phyloP scores from a whole-genome alignment of 768 basidiomycete species.

The Naematelia encephala region DNA sequence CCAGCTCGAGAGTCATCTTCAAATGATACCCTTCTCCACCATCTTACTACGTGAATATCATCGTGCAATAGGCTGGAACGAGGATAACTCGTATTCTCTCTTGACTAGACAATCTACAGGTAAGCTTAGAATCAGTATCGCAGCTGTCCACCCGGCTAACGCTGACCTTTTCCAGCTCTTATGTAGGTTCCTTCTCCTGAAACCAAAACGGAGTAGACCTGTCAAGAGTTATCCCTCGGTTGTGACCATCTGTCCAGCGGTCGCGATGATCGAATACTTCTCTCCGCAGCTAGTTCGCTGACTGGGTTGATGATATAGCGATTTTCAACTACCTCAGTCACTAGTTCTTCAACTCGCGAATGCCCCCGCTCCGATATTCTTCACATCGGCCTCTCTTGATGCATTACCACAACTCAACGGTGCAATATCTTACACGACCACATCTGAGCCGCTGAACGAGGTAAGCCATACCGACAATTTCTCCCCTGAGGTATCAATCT shows the following conservation, averaged over 20 bases:
- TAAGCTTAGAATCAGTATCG: conserved; percentile 53
- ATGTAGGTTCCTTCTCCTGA: background rate
- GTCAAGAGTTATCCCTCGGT: too few relatives aligned
- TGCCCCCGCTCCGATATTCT: conserved; percentile 81
- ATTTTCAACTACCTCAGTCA: conserved; percentile 86
- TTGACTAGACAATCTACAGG: conserved; percentile 84
- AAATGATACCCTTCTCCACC: conserved; percentile 45
- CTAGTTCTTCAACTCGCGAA: conserved; percentile 66
- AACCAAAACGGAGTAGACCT: too few relatives aligned
- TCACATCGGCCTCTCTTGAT: conserved; percentile 86
- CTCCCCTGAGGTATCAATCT: background rate
- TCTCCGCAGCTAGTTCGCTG: background rate
- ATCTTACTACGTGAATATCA: conserved; percentile 77
- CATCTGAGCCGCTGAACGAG: conserved; percentile 70
- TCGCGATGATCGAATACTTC: too few relatives aligned
- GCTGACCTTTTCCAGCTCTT: background rate
- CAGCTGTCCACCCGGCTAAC: background rate
- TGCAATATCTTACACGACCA: conserved; percentile 88
- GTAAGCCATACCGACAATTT: conserved; percentile 19
- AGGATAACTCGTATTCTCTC: conserved; percentile 89
- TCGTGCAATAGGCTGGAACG: conserved; percentile 91
- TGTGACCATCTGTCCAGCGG: too few relatives aligned
- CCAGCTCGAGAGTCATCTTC: too few relatives aligned
- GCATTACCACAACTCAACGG: conserved; percentile 90
- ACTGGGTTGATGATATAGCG: conserved; percentile 46